Percentiles rank a stretch among this genome's conserved stretches.
Evolutionary conservation across 306 rosid genomes (phyloP).

Genomic region (Fagus sylvatica): DNA sequence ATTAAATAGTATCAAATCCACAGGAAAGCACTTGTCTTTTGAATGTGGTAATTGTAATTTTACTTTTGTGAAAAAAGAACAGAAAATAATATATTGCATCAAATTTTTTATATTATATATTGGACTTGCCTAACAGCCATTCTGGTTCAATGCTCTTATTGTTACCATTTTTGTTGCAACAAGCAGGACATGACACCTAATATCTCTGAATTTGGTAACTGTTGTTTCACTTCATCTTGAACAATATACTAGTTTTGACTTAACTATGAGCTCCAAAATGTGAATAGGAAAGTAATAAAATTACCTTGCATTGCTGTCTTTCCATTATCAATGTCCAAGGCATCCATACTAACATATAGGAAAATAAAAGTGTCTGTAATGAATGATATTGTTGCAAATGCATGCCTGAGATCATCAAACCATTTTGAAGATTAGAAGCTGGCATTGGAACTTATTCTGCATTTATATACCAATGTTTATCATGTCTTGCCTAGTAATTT

Average conservation of each 20-base stretch:
- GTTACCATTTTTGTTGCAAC: neutral
- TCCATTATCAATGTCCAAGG: constrained; percentile 74
- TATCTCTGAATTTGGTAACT: neutral
- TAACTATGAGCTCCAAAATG: neutral
- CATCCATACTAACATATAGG: constrained; percentile 88
- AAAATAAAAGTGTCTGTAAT: constrained; percentile 83
- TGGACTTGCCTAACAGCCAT: no score
- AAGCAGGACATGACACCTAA: neutral
- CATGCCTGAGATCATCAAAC: constrained; percentile 61
- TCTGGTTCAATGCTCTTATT: neutral
- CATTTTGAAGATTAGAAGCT: constrained; percentile 1
- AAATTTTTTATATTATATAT: no score
- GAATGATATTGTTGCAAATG: constrained; percentile 86
- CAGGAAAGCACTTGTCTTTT: neutral
- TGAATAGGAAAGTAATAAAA: neutral
- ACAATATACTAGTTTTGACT: neutral
- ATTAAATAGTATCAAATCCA: neutral
- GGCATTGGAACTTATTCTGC: neutral
- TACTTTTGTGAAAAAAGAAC: no score
- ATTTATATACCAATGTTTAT: no score
- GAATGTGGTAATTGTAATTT: no score
- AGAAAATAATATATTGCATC: no score
- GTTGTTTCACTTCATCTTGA: neutral
- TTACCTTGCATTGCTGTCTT: constrained; percentile 60
- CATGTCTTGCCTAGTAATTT: no score